A percentile compares a stretch with the other conserved stretches of the same genome.
Conservation (phyloP, 257 asterid species). For the Ilex asprella region DNA sequence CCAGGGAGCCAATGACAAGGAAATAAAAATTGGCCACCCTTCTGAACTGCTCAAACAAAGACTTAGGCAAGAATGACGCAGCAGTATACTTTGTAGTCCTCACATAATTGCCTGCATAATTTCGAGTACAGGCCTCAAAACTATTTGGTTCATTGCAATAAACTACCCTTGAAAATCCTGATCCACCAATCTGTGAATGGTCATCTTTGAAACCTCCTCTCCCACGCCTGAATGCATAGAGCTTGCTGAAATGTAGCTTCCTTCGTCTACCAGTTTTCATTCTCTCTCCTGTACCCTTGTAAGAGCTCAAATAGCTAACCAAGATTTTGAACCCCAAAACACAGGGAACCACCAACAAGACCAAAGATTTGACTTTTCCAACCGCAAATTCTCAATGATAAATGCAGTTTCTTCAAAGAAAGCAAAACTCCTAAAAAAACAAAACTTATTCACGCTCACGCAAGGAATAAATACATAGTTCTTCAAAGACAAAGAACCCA, state of each 20-base stretch:
- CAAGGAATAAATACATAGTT: slow-evolving; percentile 9
- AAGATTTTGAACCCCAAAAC: slow-evolving; percentile 2
- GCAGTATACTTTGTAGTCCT: slow-evolving; percentile 69
- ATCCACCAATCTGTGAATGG: slow-evolving; percentile 75
- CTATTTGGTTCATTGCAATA: slow-evolving; percentile 61
- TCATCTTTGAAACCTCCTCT: slow-evolving; percentile 40
- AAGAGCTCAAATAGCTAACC: neutral
- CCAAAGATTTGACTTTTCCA: neutral
- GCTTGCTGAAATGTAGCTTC: slow-evolving; percentile 67
- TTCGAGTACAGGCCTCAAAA: slow-evolving; percentile 30
- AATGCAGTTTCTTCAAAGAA: slow-evolving; percentile 19
- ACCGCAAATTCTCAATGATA: no score
- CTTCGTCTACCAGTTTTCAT: slow-evolving; percentile 41
- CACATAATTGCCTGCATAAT: slow-evolving; percentile 64
- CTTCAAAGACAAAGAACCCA: slow-evolving; percentile 16
- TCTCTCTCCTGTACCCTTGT: slow-evolving; percentile 11
- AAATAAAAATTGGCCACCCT: slow-evolving; percentile 91
- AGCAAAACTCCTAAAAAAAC: slow-evolving; percentile 11
- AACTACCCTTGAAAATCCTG: slow-evolving; percentile 87
- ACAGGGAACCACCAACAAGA: neutral
- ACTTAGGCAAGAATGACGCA: slow-evolving; percentile 77
- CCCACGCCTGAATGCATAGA: slow-evolving; percentile 69
- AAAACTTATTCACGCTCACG: slow-evolving; percentile 13
- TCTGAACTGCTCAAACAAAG: slow-evolving; percentile 91
- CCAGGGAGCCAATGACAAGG: slow-evolving; percentile 59